A percentile compares a stretch with the other conserved stretches of the same genome.
These are phyloP conservation scores for Casuarina cunninghamiana DNA, from an alignment of 306 rosid genomes.

Conservation along the genomic window DNA sequence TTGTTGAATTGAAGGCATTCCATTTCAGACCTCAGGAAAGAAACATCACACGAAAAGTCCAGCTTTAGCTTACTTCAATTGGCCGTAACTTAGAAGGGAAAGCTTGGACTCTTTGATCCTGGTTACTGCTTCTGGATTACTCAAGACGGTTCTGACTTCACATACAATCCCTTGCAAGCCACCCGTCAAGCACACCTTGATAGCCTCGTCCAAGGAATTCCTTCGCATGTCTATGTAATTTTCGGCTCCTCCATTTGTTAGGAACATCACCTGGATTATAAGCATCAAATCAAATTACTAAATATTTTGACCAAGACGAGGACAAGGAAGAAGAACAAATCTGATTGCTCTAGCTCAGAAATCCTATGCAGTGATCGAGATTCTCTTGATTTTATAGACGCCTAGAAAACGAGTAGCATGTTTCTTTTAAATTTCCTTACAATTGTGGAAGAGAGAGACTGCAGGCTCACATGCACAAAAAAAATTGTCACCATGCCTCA, in stretches of 20 bases:
- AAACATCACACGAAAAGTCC: neutral
- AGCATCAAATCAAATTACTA: neutral
- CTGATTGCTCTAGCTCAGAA: neutral
- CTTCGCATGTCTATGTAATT: constrained; percentile 34
- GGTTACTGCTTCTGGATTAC: constrained; percentile 38
- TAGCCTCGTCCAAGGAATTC: constrained; percentile 51
- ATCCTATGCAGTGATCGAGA: neutral
- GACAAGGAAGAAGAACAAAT: neutral
- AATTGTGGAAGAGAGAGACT: neutral
- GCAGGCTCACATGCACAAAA: neutral
- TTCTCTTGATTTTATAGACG: neutral
- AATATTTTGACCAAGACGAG: neutral
- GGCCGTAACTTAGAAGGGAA: constrained; percentile 45
- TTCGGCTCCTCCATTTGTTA: constrained; percentile 48
- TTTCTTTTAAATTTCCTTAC: neutral
- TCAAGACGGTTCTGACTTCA: constrained; percentile 39
- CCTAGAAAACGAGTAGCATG: too few relatives aligned
- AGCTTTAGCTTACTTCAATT: constrained; percentile 36
- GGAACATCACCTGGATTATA: constrained; percentile 43
- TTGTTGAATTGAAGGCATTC: neutral
- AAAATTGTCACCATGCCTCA: neutral
- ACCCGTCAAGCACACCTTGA: constrained; percentile 41
- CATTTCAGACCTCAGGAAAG: neutral
- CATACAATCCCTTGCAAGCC: constrained; percentile 59
- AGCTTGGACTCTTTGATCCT: constrained; percentile 39